Evolutionary conservation across 106 monocot genomes (phyloP), one percentile per base, ranked within the genome.

Genomic region (Ottelia alismoides): DNA sequence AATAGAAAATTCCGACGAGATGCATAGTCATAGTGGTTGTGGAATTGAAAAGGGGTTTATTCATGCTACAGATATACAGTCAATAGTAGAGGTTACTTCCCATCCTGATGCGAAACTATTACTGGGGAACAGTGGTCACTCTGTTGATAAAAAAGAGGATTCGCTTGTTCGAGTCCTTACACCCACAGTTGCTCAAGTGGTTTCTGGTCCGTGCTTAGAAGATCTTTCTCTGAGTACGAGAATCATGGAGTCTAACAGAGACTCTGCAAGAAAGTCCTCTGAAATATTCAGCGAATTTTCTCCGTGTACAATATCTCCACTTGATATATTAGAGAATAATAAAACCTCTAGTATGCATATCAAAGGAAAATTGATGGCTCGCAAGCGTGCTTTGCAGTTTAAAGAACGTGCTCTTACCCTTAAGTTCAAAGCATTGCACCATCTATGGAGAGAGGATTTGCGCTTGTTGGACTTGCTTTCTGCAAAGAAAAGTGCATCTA

Each of bases 371-470:
- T 29, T 88, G 27, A 63, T 35, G 11, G 31, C 57, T 14, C 78
- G 30, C 19, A 94, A 74, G 32, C 18, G 29, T 17, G 16, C 30
- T 22, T 24, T 74, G 51, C 80, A 71, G 64, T 81, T 94, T 55
- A 81, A 94, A 60, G 81, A 88, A 58, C 63, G 27, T 27, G 66
- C 60, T 58, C 88, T 88, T 64, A 53, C 78, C 0, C 59, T 84
- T 12, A 84, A 81, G 58, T 88, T 76, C 55, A 84, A 71, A 52
- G 78, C 69, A 22, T 65, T 84, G 11, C 74, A 70, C 25, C 65
- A 70, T 30, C 60, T 88, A 31, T 94, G 94, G 94, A 84, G 78
- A 58, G 88, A 84, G 64, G 94, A 94, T 67, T 25, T 81, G 30
- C 73, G 65, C 1, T 56, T n/a, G n/a, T n/a, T n/a, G n/a, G n/a